Percentiles rank a stretch among this genome's conserved stretches.
Evolutionary conservation across 2,329 filamentous ascomycete species (phyloP).

Genomic region (Lanzia echinophila): DNA sequence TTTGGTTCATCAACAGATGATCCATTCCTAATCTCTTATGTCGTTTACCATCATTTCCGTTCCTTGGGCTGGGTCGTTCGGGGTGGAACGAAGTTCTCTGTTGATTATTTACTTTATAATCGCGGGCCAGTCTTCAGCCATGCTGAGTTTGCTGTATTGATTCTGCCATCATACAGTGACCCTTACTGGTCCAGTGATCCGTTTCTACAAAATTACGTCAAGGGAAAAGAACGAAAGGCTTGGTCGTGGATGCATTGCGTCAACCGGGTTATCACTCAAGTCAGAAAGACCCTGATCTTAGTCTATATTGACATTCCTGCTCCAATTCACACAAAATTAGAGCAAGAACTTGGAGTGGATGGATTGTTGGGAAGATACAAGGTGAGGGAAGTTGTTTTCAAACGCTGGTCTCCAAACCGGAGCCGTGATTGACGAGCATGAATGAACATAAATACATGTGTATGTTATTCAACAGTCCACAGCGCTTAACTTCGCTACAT

Average conservation of each 20-base stretch:
- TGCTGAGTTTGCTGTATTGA: slow-evolving; percentile 82
- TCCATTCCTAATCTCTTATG: slow-evolving; percentile 78
- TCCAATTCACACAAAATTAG: slow-evolving; percentile 44
- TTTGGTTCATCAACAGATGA: slow-evolving; percentile 64
- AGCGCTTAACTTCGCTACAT: not conserved
- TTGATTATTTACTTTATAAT: slow-evolving; percentile 91
- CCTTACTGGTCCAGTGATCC: slow-evolving; percentile 57
- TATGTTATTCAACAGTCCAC: not conserved
- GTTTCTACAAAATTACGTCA: slow-evolving; percentile 43
- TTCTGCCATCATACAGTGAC: slow-evolving; percentile 76
- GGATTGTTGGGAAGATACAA: slow-evolving; percentile 61
- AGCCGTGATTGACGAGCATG: not conserved
- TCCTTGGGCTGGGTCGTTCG: slow-evolving; percentile 93
- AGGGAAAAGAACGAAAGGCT: slow-evolving; percentile 43
- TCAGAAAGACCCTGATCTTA: slow-evolving; percentile 81
- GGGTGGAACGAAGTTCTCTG: slow-evolving; percentile 87
- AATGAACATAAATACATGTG: not conserved
- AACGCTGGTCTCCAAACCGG: slow-evolving; percentile 78
- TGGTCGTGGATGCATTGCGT: slow-evolving; percentile 87
- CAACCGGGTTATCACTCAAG: slow-evolving; percentile 83
- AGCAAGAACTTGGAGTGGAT: slow-evolving; percentile 49
- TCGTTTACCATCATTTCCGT: slow-evolving; percentile 91
- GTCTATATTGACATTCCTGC: slow-evolving; percentile 88
- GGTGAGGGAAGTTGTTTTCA: slow-evolving; percentile 73
- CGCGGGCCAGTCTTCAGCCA: slow-evolving; percentile 91